Base-by-base conservation (phyloP, 352 stramenopile species). In the Thraustotheca clavata region DNA sequence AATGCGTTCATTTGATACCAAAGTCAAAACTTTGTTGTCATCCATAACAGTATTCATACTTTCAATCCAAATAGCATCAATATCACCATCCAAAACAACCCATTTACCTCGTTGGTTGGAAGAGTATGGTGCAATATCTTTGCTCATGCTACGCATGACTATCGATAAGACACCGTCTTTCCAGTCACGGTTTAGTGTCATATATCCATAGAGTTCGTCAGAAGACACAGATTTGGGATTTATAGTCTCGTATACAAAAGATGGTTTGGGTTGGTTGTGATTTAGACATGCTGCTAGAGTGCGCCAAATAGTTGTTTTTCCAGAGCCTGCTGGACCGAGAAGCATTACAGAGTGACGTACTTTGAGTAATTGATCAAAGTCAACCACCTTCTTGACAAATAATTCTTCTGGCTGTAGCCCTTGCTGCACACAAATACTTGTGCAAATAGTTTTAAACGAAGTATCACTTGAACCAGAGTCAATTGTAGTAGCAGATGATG, bases 181-280 rank as follows among this genome's bases (percentile, higher is more conserved):
- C 95, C 95, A 98, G 76, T 98, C 95, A 50, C 98, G 97, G n/a
- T 95, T 84, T 2, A 98, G 75, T 20, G 91, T 98, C 93, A 98
- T 98, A 75, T 94, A 98, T 34, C 94, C 89, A 65, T 96, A 97
- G 16, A 98, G 67, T 69, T 98, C 92, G 60, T 97, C 87, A 0
- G 87, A 86, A 9, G 81, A 96, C 22, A 98, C 88, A 12, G 90
- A 69, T 69, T 98, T 98, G 0, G 95, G 95, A 69, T 98, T 98
- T 0, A 98, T 87, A 16, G 86, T 97, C 65, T 98, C 94, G 49
- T 77, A 94, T 2, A 98, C 91, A 29, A 88, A 97, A 31, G 90
- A 83, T 4, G 93, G 83, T 67, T 98, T 98, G 7, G 74, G 32
- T 43, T 89, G 83, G 4, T 86, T 79, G 61, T 91, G 80, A 61